A percentile compares a stretch with the other conserved stretches of the same genome.
These are phyloP conservation scores for Diversispora epigaea DNA, from an alignment of 192 early-diverging fungal species.

Conservation along the genomic window DNA sequence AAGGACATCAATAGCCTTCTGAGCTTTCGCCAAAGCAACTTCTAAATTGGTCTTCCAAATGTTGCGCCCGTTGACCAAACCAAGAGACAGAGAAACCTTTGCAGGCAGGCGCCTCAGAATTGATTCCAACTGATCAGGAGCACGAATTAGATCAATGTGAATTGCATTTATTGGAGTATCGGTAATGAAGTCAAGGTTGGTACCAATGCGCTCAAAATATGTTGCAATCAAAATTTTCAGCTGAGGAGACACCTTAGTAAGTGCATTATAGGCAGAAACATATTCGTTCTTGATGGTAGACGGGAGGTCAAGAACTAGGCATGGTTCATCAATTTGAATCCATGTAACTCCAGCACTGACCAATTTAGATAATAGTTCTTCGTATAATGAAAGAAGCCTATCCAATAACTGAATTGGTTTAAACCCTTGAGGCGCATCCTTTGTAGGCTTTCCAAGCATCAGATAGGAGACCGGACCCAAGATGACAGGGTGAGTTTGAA, in stretches of 20 bases:
- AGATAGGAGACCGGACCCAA: conserved; percentile 92
- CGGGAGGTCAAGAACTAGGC: conserved; percentile 64
- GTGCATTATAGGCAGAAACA: conserved; percentile 61
- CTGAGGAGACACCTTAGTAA: conserved; percentile 50
- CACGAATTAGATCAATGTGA: conserved; percentile 90
- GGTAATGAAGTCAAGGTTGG: conserved; percentile 71
- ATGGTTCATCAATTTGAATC: conserved; percentile 87
- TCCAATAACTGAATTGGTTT: conserved; percentile 75
- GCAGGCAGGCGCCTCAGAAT: conserved; percentile 61
- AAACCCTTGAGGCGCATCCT: conserved; percentile 61
- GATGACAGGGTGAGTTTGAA: conserved; percentile 89
- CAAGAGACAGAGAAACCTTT: conserved; percentile 80
- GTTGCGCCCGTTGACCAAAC: conserved; percentile 95
- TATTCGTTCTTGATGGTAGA: conserved; percentile 53
- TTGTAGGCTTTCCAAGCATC: conserved; percentile 78
- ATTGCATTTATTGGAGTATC: conserved; percentile 78
- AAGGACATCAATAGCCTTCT: conserved; percentile 64
- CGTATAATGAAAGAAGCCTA: conserved; percentile 79
- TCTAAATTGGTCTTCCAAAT: conserved; percentile 93
- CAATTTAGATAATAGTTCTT: conserved; percentile 71
- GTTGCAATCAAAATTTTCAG: conserved; percentile 82
- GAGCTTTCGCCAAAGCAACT: conserved; percentile 65
- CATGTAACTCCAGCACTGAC: conserved; percentile 73
- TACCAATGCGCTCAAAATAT: conserved; percentile 87
- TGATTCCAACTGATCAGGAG: conserved; percentile 73